Percentiles rank a stretch among this genome's conserved stretches.
Evolutionary conservation across 2,329 filamentous ascomycete species (phyloP).

Genomic region (Fusarium neocosmosporiellum): DNA sequence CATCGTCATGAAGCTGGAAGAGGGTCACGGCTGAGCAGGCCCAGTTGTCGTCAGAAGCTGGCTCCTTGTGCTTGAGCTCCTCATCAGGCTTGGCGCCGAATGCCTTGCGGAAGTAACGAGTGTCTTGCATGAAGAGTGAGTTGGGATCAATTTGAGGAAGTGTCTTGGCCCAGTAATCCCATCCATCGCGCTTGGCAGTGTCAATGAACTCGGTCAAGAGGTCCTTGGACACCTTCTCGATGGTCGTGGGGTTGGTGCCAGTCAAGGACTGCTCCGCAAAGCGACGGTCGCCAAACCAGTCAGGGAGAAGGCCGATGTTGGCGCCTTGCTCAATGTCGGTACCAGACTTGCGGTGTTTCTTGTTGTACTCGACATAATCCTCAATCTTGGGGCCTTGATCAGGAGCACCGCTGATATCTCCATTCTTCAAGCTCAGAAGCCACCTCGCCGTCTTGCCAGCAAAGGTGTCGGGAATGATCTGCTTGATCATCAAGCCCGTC

Average conservation of each 20-base stretch:
- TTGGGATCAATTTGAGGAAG: constrained; percentile 43
- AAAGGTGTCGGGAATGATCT: constrained; percentile 48
- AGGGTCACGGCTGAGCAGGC: constrained; percentile 55
- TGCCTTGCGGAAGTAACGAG: constrained; percentile 55
- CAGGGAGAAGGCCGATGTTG: constrained; percentile 49
- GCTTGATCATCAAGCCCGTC: constrained; percentile 46
- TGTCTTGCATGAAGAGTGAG: constrained; percentile 57
- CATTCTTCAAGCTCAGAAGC: constrained; percentile 42
- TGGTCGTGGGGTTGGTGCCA: constrained; percentile 57
- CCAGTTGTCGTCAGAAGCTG: constrained; percentile 46
- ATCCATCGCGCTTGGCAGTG: constrained; percentile 48
- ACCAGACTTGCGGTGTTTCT: constrained; percentile 47
- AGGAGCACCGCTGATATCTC: constrained; percentile 41
- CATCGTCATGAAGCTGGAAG: constrained; percentile 56
- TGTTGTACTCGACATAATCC: constrained; percentile 49
- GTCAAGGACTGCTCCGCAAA: constrained; percentile 59
- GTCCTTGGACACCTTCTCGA: constrained; percentile 52
- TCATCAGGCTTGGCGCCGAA: constrained; percentile 44
- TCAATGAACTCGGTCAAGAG: constrained; percentile 50
- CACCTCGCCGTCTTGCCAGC: constrained; percentile 46
- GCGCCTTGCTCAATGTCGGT: constrained; percentile 49
- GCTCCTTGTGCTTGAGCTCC: constrained; percentile 44
- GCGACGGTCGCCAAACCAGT: constrained; percentile 57
- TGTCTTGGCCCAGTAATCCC: constrained; percentile 47
- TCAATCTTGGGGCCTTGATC: constrained; percentile 47